Base-by-base conservation (phyloP, 495 filamentous ascomycete genomes). In the Xylaria scruposa region DNA sequence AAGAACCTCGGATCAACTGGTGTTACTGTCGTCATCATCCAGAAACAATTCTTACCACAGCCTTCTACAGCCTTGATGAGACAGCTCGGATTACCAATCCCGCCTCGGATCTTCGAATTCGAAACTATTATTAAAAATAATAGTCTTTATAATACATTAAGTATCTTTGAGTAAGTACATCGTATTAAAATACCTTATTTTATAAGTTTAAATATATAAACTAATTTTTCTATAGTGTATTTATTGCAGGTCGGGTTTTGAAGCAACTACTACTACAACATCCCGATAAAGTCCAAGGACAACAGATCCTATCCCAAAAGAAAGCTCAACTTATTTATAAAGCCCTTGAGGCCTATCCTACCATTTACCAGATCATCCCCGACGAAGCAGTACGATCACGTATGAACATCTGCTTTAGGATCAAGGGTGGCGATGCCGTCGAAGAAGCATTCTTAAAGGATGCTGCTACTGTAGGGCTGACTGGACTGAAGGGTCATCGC, bases 341-440 rank as follows among this genome's bases (percentile, higher is more conserved):
- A 0, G 85, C 86, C 2, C 81, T 96, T 60, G 92, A 93, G 72
- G 85, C 81, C 21, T 84, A 89, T 78, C 86, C 89, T 0, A 75
- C 86, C 0, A 68, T 75, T 5, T 77, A 92, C 79, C 78, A 81
- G 63, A 86, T 94, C 38, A 91, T 96, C 5, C 89, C 91, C 1
- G 83, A 89, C 46, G 90, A 88, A 79, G 81, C 78, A 59, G 88
- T 88, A 17, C 88, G 93, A 51, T 93, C 90, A 72, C 82, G 92
- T 33, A 95, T 96, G 91, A 96, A 97, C 79, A 89, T 95, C 61
- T 95, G 93, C 83, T 94, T 94, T 82, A 85, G 92, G 15, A 86
- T 94, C 8, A 80, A 70, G 68, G 44, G 44, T 19, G 67, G 56
- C 15, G 54, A 72, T 63, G 40, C 67, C 51, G 76, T 76, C 9